phyloP scores from a whole-genome alignment of 805 yeast genomes.

The Starmerella floris region DNA sequence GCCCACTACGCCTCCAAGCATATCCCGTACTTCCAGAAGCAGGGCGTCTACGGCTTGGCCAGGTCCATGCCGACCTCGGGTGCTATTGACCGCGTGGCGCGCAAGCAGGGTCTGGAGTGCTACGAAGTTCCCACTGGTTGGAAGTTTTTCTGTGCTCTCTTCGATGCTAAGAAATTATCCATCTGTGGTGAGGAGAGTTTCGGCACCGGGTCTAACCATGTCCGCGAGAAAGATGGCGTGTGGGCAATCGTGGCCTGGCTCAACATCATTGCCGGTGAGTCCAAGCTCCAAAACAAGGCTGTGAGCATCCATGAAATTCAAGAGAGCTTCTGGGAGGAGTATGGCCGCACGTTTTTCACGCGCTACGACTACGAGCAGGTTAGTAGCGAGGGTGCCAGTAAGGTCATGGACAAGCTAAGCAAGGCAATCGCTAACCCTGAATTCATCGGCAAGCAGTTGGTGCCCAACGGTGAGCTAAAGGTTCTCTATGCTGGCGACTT shows the following conservation, averaged over 20 bases:
- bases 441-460: constrained; percentile 41
- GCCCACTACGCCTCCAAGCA: constrained; percentile 75
- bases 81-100: constrained; percentile 86
- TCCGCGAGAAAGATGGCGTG: constrained; percentile 93
- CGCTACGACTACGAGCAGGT: constrained; percentile 89
- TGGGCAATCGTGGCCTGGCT: constrained; percentile 99
- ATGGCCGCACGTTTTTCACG: constrained; percentile 95
- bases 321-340: constrained; percentile 72
- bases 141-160: constrained; percentile 93
- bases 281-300: constrained; percentile 41
- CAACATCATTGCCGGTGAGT: constrained; percentile 79
- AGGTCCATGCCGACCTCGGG: constrained; percentile 96
- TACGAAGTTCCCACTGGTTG: constrained; percentile 99
- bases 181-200: constrained; percentile 98
- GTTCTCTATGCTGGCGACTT: constrained; percentile 77
- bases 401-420: constrained; percentile 45
- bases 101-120: constrained; percentile 52
- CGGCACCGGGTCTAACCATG: constrained; percentile 95
- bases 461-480: constrained; percentile 31
- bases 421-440: constrained; percentile 29
- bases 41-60: constrained; percentile 85
- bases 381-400: constrained; percentile 55
- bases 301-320: constrained; percentile 72
- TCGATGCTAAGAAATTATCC: constrained; percentile 83
- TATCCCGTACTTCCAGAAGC: constrained; percentile 81